Conservation (phyloP, 768 basidiomycete species). For the Calocybe indica region DNA sequence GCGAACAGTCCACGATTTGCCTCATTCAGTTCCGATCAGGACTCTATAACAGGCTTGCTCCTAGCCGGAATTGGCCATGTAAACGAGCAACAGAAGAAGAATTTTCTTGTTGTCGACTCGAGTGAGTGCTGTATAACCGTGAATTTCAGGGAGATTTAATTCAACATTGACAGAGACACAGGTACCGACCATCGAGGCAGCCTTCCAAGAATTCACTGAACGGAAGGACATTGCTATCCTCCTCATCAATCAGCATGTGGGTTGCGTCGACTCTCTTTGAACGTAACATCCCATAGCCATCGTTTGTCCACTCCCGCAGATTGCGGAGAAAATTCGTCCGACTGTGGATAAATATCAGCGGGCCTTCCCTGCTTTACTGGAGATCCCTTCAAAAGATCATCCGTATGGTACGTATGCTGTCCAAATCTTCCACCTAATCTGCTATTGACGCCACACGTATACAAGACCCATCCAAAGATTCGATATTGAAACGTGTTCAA, state of each 20-base stretch:
- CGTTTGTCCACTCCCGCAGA: constrained; percentile 47
- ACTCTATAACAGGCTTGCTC: constrained; percentile 93
- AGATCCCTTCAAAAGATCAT: constrained; percentile 98
- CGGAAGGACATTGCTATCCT: constrained; percentile 94
- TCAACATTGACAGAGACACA: constrained; percentile 68
- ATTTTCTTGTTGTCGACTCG: constrained; percentile 91
- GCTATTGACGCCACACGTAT: background rate
- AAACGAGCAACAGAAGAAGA: constrained; percentile 89
- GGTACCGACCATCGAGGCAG: constrained; percentile 81
- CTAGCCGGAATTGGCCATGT: constrained; percentile 94
- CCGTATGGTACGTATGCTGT: constrained; percentile 71
- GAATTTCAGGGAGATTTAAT: background rate
- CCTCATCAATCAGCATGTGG: constrained; percentile 96
- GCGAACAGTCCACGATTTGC: constrained; percentile 10
- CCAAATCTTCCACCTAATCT: background rate
- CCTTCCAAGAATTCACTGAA: constrained; percentile 93
- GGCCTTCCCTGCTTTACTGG: constrained; percentile 93
- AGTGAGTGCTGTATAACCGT: constrained; percentile 53
- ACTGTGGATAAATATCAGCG: constrained; percentile 93
- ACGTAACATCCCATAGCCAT: constrained; percentile 1
- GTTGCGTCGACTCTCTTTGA: constrained; percentile 18
- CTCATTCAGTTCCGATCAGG: constrained; percentile 39
- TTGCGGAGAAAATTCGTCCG: constrained; percentile 95
- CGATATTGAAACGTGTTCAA: constrained; percentile 92
- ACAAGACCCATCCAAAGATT: constrained; percentile 92